Percentiles rank a stretch among this genome's conserved stretches.
Evolutionary conservation across 139 green algal genomes (phyloP).

Genomic region (Pleodorina starrii): DNA sequence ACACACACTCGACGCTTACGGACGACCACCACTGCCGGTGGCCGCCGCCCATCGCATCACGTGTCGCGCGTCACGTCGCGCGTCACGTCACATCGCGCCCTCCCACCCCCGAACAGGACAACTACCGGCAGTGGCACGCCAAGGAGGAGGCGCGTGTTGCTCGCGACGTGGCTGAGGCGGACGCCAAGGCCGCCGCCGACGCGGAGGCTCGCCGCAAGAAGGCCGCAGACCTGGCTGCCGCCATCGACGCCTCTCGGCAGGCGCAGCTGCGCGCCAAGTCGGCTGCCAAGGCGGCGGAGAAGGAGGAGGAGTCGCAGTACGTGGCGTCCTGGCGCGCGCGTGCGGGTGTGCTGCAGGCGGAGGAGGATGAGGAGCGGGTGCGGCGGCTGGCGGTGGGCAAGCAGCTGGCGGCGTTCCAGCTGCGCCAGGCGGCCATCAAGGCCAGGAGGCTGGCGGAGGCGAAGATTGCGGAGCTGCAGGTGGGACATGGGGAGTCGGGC

Average conservation of each 20-base stretch:
- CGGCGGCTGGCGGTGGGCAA: constrained; percentile 19
- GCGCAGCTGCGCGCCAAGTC: constrained; percentile 49
- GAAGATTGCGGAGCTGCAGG: constrained; percentile 72
- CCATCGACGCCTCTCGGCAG: constrained; percentile 44
- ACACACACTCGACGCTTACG: no score
- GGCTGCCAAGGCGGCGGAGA: constrained; percentile 22
- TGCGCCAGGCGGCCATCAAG: constrained; percentile 68
- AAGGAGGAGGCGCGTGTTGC: constrained; percentile 54
- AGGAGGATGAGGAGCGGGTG: constrained; percentile 45
- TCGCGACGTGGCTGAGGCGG: constrained; percentile 52
- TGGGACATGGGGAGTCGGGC: no score
- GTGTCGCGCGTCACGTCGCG: no score
- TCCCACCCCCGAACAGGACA: no score
- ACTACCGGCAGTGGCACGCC: constrained; percentile 35
- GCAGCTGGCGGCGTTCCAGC: constrained; percentile 65
- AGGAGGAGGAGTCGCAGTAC: constrained; percentile 28
- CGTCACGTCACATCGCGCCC: no score
- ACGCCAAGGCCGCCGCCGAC: constrained; percentile 58
- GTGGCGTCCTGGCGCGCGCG: neutral
- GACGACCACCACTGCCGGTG: no score
- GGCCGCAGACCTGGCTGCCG: constrained; percentile 11
- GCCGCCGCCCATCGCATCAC: no score
- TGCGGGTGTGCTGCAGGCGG: constrained; percentile 1
- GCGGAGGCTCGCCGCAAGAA: constrained; percentile 47
- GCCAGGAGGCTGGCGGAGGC: constrained; percentile 60